Conservation (phyloP, 768 basidiomycete species). For the Suillus clintonianus region DNA sequence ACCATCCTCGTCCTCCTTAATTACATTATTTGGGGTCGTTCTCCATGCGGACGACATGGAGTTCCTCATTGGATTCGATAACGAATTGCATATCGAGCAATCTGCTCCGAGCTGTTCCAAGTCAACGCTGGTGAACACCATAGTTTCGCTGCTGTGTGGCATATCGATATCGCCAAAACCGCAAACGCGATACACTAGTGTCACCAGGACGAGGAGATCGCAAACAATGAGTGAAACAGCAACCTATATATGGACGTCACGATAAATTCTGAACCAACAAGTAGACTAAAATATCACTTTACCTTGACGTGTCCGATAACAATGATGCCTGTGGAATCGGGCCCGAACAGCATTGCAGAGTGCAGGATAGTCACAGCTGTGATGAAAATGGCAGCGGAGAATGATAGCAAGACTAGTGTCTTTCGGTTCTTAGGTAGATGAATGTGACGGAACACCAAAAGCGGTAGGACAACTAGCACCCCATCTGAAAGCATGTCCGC, state of each 20-base stretch:
- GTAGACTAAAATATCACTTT: not conserved
- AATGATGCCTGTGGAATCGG: constrained; percentile 14
- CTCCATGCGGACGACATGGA: not conserved
- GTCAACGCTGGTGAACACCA: constrained; percentile 19
- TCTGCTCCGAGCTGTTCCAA: not conserved
- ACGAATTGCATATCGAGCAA: not conserved
- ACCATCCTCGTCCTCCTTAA: not conserved
- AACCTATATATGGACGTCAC: constrained; percentile 9
- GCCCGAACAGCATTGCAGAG: constrained; percentile 6
- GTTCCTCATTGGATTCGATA: not conserved
- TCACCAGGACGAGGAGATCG: constrained; percentile 21
- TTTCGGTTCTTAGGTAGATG: constrained; percentile 16
- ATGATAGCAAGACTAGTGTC: constrained; percentile 17
- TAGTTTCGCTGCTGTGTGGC: not conserved
- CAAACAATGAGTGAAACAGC: constrained; percentile 20
- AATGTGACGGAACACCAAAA: constrained; percentile 17
- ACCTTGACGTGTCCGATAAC: constrained; percentile 25
- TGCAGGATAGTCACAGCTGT: constrained; percentile 19
- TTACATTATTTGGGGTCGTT: not conserved
- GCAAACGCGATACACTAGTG: constrained; percentile 14
- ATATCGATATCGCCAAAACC: constrained; percentile 1
- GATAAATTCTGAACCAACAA: constrained; percentile 3
- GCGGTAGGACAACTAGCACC: constrained; percentile 21
- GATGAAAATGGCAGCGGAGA: constrained; percentile 24
- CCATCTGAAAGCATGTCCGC: constrained; percentile 23